Evolutionary conservation across 1,139 yeast species (phyloP).

Genomic region (Debaryomyces sp.): DNA sequence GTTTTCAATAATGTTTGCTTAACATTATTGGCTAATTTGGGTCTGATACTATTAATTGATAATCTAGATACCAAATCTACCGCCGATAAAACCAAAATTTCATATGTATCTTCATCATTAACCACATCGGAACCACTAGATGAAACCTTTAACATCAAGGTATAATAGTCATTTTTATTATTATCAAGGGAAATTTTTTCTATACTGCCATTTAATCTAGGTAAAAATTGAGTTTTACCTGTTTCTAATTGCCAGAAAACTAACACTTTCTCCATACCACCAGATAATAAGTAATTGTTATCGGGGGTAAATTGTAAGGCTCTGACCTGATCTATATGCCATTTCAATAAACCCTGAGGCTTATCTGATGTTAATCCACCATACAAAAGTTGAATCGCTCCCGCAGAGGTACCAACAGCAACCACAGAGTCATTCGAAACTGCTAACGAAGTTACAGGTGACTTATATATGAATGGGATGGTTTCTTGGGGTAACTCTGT

Average conservation of each 20-base stretch:
- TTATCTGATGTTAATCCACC: slow-evolving; percentile 37
- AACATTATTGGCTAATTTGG: slow-evolving; percentile 48
- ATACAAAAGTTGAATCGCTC: slow-evolving; percentile 77
- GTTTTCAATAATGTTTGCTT: slow-evolving; percentile 29
- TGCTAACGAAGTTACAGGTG: slow-evolving; percentile 57
- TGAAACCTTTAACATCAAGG: slow-evolving; percentile 54
- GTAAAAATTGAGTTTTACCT: slow-evolving; percentile 88
- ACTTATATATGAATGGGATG: slow-evolving; percentile 41
- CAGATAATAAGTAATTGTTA: slow-evolving; percentile 79
- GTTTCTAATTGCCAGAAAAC: slow-evolving; percentile 95
- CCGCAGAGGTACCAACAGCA: slow-evolving; percentile 81
- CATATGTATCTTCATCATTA: slow-evolving; percentile 49
- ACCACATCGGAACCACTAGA: slow-evolving; percentile 11
- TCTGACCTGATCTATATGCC: slow-evolving; percentile 89
- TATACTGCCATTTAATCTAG: slow-evolving; percentile 82
- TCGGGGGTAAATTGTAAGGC: slow-evolving; percentile 72
- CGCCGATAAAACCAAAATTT: slow-evolving; percentile 71
- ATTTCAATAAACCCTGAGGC: slow-evolving; percentile 72
- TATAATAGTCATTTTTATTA: slow-evolving; percentile 61
- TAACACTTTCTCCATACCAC: slow-evolving; percentile 90
- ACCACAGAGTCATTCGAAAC: slow-evolving; percentile 64
- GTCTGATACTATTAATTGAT: slow-evolving; percentile 74
- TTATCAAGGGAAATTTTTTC: slow-evolving; percentile 58
- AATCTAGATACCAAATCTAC: slow-evolving; percentile 81
- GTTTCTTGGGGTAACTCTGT: slow-evolving; percentile 16